Evolutionary conservation across 202 grass and related monocot genomes (phyloP).

Genomic region (Hordeum pubiflorum): DNA sequence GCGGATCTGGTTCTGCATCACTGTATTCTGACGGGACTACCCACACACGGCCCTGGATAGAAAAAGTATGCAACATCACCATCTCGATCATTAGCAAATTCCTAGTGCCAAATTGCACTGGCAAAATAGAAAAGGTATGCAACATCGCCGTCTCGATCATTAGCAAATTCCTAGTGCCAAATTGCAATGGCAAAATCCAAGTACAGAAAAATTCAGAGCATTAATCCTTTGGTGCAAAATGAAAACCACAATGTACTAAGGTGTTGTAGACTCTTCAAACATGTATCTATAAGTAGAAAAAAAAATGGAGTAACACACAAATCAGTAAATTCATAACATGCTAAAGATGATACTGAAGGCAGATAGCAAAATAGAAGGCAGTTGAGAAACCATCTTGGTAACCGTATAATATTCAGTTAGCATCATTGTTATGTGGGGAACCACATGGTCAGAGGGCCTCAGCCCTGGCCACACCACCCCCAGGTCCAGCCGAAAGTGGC

Average conservation of each 20-base stretch:
- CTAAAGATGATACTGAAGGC: neutral
- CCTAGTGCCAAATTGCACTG: neutral
- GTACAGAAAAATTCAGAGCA: neutral
- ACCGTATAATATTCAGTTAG: neutral
- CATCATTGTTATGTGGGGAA: neutral
- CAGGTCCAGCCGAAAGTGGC: neutral
- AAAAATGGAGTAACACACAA: neutral
- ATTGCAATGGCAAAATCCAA: neutral
- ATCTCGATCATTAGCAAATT: neutral
- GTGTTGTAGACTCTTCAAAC: neutral
- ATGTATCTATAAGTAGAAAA: neutral
- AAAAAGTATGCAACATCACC: neutral
- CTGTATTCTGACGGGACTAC: constrained; percentile 64
- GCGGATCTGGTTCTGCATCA: constrained; percentile 76
- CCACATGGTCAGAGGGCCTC: neutral
- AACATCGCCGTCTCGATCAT: neutral
- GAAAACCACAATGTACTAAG: neutral
- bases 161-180: neutral
- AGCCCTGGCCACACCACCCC: neutral
- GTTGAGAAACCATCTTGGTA: neutral
- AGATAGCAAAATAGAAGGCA: neutral
- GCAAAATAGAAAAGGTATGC: constrained; percentile 4
- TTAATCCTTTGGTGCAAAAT: neutral
- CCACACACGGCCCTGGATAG: constrained; percentile 61
- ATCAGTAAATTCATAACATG: neutral